Percentiles rank a stretch among this genome's conserved stretches.
phyloP scores from a whole-genome alignment of 805 yeast species.

The Candida loeiensis region DNA sequence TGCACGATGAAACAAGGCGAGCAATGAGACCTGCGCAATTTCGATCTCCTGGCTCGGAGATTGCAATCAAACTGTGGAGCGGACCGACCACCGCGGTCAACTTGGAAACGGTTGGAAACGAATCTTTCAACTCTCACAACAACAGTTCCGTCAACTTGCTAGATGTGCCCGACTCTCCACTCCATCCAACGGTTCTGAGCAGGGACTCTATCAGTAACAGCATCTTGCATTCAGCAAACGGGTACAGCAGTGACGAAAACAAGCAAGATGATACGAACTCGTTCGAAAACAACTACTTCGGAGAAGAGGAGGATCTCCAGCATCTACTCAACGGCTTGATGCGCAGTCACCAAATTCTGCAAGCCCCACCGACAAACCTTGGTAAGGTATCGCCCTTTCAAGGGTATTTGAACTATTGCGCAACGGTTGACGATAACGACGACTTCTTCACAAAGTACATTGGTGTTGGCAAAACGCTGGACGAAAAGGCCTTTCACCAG shows the following conservation, averaged over 20 bases:
- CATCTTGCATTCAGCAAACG: slow-evolving; percentile 1
- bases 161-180: slow-evolving; percentile 2
- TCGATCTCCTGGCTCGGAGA: slow-evolving; percentile 2
- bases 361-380: neutral
- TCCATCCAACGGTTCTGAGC: slow-evolving; percentile 8
- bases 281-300: slow-evolving; percentile 7
- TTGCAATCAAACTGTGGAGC: slow-evolving; percentile 6
- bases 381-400: slow-evolving; percentile 5
- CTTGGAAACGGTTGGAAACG: slow-evolving; percentile 16
- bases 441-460: slow-evolving; percentile 17
- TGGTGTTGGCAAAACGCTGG: slow-evolving; percentile 15
- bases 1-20: no score
- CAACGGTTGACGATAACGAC: slow-evolving; percentile 3
- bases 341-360: slow-evolving; percentile 12
- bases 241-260: slow-evolving; percentile 9
- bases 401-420: slow-evolving; percentile 3
- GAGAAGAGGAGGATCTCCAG: slow-evolving; percentile 22
- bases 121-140: slow-evolving; percentile 2
- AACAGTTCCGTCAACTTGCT: slow-evolving; percentile 3
- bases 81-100: slow-evolving; percentile 23
- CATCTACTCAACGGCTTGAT: slow-evolving; percentile 22
- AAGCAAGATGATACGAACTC: slow-evolving; percentile 7
- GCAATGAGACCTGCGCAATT: neutral
- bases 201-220: slow-evolving; percentile 5
- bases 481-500: slow-evolving; percentile 19